These are phyloP conservation scores for Rhodamnia argentea DNA, from an alignment of 345 rosid species.

Conservation along the genomic window DNA sequence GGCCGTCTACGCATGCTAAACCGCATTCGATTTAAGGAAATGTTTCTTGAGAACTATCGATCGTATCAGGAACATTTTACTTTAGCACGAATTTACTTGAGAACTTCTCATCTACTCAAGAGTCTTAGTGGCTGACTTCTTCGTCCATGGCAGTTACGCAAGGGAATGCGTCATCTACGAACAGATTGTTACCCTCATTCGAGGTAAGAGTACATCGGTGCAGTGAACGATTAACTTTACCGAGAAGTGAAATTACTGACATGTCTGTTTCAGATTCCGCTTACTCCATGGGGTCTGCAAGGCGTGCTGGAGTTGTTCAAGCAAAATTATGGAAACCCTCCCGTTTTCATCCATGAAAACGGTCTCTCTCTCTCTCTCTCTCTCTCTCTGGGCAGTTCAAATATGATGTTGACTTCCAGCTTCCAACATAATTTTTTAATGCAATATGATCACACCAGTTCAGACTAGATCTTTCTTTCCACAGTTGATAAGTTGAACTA, in stretches of 20 bases:
- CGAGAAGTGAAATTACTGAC: background rate
- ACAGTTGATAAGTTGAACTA: background rate
- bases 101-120: background rate
- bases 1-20: background rate
- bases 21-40: background rate
- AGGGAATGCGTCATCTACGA: background rate
- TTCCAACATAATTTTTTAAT: background rate
- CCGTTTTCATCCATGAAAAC: slow-evolving; percentile 10
- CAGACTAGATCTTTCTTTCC: background rate
- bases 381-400: background rate
- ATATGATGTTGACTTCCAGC: background rate
- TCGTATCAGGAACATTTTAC: background rate
- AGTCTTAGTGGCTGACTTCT: background rate
- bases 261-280: slow-evolving; percentile 5
- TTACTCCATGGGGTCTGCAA: slow-evolving; percentile 9
- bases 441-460: background rate
- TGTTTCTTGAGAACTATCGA: background rate
- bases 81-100: background rate
- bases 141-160: background rate
- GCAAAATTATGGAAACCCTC: slow-evolving; percentile 10
- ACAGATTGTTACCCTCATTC: background rate
- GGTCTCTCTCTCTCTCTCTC: slow-evolving; percentile 1
- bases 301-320: slow-evolving; percentile 9
- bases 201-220: background rate
- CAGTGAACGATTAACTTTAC: background rate